Evolutionary conservation across 371 early-diverging fungal species (phyloP).

Genomic region (Mortierella sp.): DNA sequence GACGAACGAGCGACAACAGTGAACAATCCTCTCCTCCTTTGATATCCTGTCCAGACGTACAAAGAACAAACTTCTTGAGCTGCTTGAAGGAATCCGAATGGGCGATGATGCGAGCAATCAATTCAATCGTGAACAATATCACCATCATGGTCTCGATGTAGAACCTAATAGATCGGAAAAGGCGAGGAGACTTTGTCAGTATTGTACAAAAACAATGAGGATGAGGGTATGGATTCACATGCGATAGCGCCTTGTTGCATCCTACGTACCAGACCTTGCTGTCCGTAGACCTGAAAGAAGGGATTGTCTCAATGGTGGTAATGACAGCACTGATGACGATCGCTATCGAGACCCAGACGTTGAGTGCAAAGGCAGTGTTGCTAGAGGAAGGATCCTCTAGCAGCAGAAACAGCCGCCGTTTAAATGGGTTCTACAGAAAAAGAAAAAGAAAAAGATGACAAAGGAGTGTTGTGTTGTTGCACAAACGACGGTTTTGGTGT

Average conservation of each 20-base stretch:
- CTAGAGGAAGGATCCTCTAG: conserved; percentile 80
- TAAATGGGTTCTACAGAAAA: conserved; percentile 59
- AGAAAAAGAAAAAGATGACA: neutral
- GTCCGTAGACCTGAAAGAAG: conserved; percentile 75
- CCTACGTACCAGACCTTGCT: conserved; percentile 70
- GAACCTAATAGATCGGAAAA: conserved; percentile 64
- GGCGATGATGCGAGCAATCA: conserved; percentile 75
- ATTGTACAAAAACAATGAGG: neutral
- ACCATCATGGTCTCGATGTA: conserved; percentile 82
- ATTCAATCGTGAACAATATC: conserved; percentile 83
- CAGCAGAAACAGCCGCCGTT: conserved; percentile 74
- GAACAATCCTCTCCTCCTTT: neutral
- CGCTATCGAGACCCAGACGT: conserved; percentile 79
- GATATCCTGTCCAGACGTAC: conserved; percentile 28
- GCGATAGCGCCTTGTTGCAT: neutral
- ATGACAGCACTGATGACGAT: conserved; percentile 84
- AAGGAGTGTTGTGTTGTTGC: neutral
- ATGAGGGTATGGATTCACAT: neutral
- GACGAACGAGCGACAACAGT: no score
- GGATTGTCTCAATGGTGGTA: conserved; percentile 90
- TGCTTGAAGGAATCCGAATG: conserved; percentile 76
- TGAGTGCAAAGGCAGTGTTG: conserved; percentile 78
- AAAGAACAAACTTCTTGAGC: conserved; percentile 63
- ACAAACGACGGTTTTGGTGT: neutral
- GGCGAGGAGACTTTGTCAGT: neutral